Percentiles rank a stretch among this genome's conserved stretches.
phyloP scores from a whole-genome alignment of 2,329 filamentous ascomycete species.

The Monilinia vaccinii-corymbosi region DNA sequence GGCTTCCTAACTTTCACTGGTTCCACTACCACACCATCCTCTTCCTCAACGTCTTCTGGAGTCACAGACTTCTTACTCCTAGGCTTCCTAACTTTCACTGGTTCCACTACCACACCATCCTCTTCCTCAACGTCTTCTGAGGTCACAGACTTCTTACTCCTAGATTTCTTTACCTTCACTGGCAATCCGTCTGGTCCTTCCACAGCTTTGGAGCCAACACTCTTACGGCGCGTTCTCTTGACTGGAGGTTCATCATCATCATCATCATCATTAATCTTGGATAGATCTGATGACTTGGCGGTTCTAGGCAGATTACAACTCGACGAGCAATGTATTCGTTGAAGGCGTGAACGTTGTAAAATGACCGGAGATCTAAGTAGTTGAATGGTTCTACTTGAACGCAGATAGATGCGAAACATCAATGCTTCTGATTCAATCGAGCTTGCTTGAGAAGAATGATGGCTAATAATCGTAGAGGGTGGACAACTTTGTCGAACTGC shows the following conservation, averaged over 20 bases:
- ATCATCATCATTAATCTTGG: no score
- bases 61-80: no score
- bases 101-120: no score
- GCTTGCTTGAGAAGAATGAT: neutral
- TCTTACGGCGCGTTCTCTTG: neutral
- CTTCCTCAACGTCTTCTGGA: no score
- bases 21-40: no score
- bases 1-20: no score
- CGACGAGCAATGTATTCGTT: neutral
- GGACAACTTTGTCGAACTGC: neutral
- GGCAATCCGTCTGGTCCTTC: neutral
- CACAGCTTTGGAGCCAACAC: neutral
- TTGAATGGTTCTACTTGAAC: constrained; percentile 12
- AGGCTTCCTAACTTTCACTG: no score
- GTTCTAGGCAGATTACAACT: neutral
- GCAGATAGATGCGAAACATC: constrained; percentile 19
- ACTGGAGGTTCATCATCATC: neutral
- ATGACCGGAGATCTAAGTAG: neutral
- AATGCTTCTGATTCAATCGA: constrained; percentile 3
- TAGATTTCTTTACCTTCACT: no score
- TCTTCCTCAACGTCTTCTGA: no score
- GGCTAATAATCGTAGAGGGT: neutral
- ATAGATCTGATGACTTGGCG: neutral
- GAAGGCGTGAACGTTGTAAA: neutral
- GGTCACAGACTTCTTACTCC: no score